Evolutionary conservation across 345 rosid genomes (phyloP), one percentile per base, ranked within the genome.

Genomic region (Populus ilicifolia): DNA sequence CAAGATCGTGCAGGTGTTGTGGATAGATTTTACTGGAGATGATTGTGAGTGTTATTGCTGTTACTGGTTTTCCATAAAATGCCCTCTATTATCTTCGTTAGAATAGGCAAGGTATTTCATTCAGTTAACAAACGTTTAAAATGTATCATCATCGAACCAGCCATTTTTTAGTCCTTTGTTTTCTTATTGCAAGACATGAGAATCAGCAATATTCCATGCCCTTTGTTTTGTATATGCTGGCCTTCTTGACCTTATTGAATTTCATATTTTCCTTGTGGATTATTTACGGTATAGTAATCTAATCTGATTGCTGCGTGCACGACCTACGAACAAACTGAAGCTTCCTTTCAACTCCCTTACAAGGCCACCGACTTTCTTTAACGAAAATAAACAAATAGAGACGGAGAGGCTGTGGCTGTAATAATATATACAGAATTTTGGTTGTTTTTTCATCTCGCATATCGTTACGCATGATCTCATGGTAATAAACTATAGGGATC

Each of bases 21-120:
- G 82, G 75, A 79, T 81, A 77, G 70, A 78, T 50, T 70, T 71
- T 56, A 73, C 36, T 71, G 12, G 36, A 30, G 25, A 38, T 77
- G 78, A 56, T 71, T 80, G 81, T 39, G 59, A 35, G 38, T 69
- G 72, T 61, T 30, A 52, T 71, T 77, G 70, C 61, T 46, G 41
- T 72, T 71, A 23, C 52, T 69, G 69, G 62, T 59, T 52, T 61
- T 69, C 59, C 23, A 18, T 62, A 2, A 38, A 71, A 38, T 52
- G 77, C 36, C 61, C 68, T 62, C n/a, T 35, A 36, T 33, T 33
- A 33, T 44, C 64, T 54, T 21, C 59, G 67, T 71, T 30, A 48
- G 76, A 36, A 23, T 54, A 52, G 75, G 38, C 5, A 3, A 44
- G 27, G 6, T 20, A 72, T 43, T 41, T 59, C 46, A 35, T 20